phyloP scores from a whole-genome alignment of 2,329 filamentous ascomycete genomes.

The Colletotrichum musicola region DNA sequence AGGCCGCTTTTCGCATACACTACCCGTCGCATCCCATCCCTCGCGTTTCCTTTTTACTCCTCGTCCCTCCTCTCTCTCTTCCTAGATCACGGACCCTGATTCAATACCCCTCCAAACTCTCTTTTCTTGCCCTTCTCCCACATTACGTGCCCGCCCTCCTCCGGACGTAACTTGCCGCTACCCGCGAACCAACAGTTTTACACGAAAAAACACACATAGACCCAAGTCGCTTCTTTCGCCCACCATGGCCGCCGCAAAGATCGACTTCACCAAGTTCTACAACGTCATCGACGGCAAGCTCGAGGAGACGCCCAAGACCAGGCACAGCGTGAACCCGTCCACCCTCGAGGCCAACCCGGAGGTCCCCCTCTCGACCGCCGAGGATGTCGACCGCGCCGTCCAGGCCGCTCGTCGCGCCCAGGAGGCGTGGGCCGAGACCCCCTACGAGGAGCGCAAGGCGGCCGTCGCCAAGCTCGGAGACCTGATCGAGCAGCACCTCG shows the following conservation, averaged over 20 bases:
- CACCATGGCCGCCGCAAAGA: constrained; percentile 32
- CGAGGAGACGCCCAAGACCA: constrained; percentile 56
- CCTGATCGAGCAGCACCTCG: constrained; percentile 34
- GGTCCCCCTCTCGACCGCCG: constrained; percentile 61
- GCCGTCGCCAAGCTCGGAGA: constrained; percentile 41
- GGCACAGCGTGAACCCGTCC: constrained; percentile 64
- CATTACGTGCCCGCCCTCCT: neutral
- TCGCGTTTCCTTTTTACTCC: neutral
- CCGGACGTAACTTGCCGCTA: constrained; percentile 17
- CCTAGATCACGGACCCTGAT: constrained; percentile 16
- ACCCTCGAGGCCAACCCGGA: constrained; percentile 61
- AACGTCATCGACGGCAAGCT: constrained; percentile 66
- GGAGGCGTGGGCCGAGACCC: constrained; percentile 53
- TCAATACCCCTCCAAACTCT: neutral
- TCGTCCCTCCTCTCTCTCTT: neutral
- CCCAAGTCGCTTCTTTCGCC: neutral
- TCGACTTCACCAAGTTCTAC: constrained; percentile 54
- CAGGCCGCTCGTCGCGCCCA: constrained; percentile 58
- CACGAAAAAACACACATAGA: neutral
- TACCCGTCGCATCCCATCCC: constrained; percentile 11
- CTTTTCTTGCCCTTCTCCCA: neutral
- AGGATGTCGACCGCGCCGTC: constrained; percentile 65
- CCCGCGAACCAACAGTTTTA: constrained; percentile 4
- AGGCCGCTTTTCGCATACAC: constrained; percentile 10
- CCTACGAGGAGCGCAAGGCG: constrained; percentile 48